phyloP scores from a whole-genome alignment of 345 rosid genomes.

The Raphanus sativus region DNA sequence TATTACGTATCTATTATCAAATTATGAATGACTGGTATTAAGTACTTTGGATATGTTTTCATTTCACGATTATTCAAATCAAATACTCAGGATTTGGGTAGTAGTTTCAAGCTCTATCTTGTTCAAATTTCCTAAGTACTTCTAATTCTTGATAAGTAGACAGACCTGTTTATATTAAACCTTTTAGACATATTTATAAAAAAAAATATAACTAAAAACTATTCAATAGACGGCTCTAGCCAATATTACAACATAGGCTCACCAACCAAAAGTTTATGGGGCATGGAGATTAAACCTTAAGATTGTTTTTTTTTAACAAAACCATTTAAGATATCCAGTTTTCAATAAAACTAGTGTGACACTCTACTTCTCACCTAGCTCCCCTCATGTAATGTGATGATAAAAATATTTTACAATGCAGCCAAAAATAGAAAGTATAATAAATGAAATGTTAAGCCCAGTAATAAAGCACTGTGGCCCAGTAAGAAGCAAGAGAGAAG shows the following conservation, averaged over 20 bases:
- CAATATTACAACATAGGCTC: not conserved
- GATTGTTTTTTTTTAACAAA: no score
- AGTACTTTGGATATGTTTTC: not conserved
- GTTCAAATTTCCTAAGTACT: not conserved
- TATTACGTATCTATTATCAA: not conserved
- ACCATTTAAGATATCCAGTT: not conserved
- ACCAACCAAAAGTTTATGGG: not conserved
- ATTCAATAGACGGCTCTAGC: not conserved
- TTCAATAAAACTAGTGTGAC: not conserved
- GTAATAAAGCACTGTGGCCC: not conserved
- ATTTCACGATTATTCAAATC: not conserved
- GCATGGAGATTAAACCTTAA: no score
- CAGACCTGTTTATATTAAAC: not conserved
- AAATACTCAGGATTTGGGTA: not conserved
- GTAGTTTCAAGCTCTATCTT: not conserved
- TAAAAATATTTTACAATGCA: not conserved
- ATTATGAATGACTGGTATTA: not conserved
- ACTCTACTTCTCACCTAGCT: not conserved
- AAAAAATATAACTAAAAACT: not conserved
- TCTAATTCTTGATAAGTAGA: not conserved
- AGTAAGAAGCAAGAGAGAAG: not conserved
- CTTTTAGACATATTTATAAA: not conserved
- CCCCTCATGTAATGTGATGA: not conserved
- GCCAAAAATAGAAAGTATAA: not conserved
- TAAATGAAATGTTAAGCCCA: constrained; percentile 1